These are phyloP conservation scores for Lineolata rhizophorae DNA, from an alignment of 495 filamentous ascomycete species.

Conservation along the genomic window DNA sequence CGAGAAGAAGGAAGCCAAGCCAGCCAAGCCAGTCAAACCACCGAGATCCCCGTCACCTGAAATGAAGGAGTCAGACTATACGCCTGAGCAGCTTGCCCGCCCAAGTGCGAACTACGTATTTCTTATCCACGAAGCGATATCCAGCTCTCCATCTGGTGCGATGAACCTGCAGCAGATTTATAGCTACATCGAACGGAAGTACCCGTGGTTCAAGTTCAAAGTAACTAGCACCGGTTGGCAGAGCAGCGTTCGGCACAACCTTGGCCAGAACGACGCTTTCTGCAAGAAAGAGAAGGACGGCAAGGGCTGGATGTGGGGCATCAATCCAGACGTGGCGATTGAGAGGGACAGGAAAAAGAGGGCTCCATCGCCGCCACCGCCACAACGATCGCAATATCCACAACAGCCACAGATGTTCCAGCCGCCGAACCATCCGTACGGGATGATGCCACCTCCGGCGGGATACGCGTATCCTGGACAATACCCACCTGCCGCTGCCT, in stretches of 20 bases:
- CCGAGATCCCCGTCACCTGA: constrained; percentile 48
- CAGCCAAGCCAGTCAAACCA: constrained; percentile 35
- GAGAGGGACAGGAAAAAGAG: constrained; percentile 18
- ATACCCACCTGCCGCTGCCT: too few relatives aligned
- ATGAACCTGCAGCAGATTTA: constrained; percentile 91
- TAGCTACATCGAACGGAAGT: constrained; percentile 62
- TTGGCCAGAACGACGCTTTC: constrained; percentile 76
- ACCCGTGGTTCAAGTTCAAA: constrained; percentile 75
- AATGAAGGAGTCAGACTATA: constrained; percentile 54
- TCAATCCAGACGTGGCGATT: constrained; percentile 14
- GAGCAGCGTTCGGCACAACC: constrained; percentile 87
- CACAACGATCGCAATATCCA: too few relatives aligned
- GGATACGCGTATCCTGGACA: too few relatives aligned
- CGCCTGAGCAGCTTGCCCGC: constrained; percentile 65
- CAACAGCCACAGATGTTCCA: too few relatives aligned
- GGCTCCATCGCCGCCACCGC: constrained; percentile 10
- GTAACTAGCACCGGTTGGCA: constrained; percentile 79
- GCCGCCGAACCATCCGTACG: too few relatives aligned
- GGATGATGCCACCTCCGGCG: too few relatives aligned
- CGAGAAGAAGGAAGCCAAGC: constrained; percentile 36
- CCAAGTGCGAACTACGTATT: constrained; percentile 73
- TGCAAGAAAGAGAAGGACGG: constrained; percentile 45
- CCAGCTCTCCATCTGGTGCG: constrained; percentile 40
- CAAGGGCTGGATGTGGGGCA: constrained; percentile 18
- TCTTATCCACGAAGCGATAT: constrained; percentile 75